Base-by-base conservation (phyloP, 1,284 basidiomycete species). In the Flammula alnicola region DNA sequence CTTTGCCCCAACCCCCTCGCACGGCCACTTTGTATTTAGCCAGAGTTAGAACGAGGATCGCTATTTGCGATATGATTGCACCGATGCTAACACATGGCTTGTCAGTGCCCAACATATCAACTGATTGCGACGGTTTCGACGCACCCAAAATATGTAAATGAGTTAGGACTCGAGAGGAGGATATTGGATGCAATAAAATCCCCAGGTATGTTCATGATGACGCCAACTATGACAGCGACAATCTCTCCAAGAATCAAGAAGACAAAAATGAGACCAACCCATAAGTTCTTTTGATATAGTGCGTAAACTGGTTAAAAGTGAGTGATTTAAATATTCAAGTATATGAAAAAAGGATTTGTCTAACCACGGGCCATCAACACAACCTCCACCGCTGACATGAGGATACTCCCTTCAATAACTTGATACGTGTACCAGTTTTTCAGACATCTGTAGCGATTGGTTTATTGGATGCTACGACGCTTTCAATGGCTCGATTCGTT, bases 1-100 rank as follows among this genome's bases (percentile, higher is more conserved):
- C 44, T n/a, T 58, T 63, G 5, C 59, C 57, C 59, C 62, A 63
- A 6, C 63, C 61, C 5, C 54, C 49, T 32, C 54, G 51, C 1
- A 68, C 46, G 4, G 61, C 63, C 3, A 50, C 37, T 27, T 59
- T 57, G 46, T 70, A 71, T 43, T 70, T 68, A 19, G 54, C 23
- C 1, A 67, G 41, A 2, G 70, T 73, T 11, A 75, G 50, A 10
- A 44, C 37, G 20, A 72, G 65, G 8, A 74, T 59, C n/a, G 64
- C 54, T 2, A 64, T 62, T 45, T 73, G 70, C 20, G 70, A 70
- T 3, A 66, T 49, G 3, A 63, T 55, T 2, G 61, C 60, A 25
- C 62, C 43, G 42, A 57, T 52, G 44, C 65, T 51, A 33, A 33
- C 19, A 46, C 44, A 54, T 50, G 6, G 37, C 25, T 33, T 32